Evolutionary conservation across 2,329 filamentous ascomycete species (phyloP).

Genomic region (Venturia pyrina): DNA sequence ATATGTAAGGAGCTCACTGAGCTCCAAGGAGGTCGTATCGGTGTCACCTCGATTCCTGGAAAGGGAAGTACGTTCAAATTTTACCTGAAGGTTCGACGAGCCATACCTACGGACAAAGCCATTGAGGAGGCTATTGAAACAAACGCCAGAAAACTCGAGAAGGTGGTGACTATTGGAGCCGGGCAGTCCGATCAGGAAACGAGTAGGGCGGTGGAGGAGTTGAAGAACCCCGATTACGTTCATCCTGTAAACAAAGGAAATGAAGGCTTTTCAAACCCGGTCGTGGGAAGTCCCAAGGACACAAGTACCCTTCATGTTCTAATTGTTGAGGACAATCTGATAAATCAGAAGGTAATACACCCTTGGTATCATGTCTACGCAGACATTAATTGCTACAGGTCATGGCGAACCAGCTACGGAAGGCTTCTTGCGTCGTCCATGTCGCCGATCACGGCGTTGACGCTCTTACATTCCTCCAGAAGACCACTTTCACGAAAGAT

Average conservation of each 20-base stretch:
- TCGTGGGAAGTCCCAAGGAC: not conserved
- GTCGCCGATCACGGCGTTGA: slow-evolving; percentile 10
- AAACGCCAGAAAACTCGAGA: not conserved
- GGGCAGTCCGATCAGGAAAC: not conserved
- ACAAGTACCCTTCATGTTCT: slow-evolving; percentile 2
- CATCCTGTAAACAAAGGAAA: not conserved
- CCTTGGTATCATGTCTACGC: not conserved
- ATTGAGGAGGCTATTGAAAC: not conserved
- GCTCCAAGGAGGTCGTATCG: slow-evolving; percentile 60
- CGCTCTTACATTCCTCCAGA: slow-evolving; percentile 8
- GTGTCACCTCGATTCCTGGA: slow-evolving; percentile 48
- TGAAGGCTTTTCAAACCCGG: slow-evolving; percentile 2
- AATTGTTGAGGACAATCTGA: slow-evolving; percentile 13
- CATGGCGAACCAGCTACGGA: slow-evolving; percentile 10
- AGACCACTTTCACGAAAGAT: slow-evolving; percentile 8
- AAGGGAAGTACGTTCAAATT: slow-evolving; percentile 57
- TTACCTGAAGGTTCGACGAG: slow-evolving; percentile 41
- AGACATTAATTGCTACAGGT: not conserved
- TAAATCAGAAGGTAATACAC: slow-evolving; percentile 8
- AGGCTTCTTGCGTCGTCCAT: slow-evolving; percentile 7
- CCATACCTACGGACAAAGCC: not conserved
- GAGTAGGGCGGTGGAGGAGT: not conserved
- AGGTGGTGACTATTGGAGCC: not conserved
- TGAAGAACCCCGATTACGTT: not conserved
- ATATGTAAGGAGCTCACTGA: slow-evolving; percentile 60